Conservation (phyloP, 2,329 filamentous ascomycete genomes). For the Paraphoma chrysanthemicola region DNA sequence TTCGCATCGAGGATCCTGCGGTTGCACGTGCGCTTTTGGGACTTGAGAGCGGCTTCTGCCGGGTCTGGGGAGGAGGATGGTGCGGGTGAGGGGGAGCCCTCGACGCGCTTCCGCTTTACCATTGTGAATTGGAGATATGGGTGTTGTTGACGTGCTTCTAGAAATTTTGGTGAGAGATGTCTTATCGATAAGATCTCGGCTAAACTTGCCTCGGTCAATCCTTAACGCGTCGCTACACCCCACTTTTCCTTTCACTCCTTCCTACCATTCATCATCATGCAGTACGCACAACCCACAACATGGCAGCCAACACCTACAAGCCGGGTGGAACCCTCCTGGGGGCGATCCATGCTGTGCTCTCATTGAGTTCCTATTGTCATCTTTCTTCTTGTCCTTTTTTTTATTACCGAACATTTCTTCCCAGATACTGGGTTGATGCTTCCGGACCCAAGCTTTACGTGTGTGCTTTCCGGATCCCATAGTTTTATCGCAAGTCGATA, state of each 20-base stretch:
- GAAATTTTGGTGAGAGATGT: constrained; percentile 16
- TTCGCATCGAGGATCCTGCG: constrained; percentile 60
- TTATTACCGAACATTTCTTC: background rate
- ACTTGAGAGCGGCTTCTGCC: constrained; percentile 13
- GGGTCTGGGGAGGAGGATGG: constrained; percentile 2
- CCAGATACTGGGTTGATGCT: background rate
- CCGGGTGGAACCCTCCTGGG: background rate
- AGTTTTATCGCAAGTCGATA: too few relatives aligned
- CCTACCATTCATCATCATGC: background rate
- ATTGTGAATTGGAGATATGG: constrained; percentile 19
- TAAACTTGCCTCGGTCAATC: background rate
- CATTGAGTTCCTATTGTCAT: background rate
- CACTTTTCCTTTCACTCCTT: background rate
- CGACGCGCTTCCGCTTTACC: constrained; percentile 45
- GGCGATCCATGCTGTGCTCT: background rate
- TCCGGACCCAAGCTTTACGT: background rate
- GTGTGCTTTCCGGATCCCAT: background rate
- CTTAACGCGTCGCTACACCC: background rate
- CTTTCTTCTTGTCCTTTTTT: background rate
- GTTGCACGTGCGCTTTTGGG: constrained; percentile 33
- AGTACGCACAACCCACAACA: too few relatives aligned
- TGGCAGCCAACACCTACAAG: too few relatives aligned
- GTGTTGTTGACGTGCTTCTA: constrained; percentile 1
- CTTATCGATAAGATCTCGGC: constrained; percentile 14
- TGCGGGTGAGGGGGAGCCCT: constrained; percentile 11